A percentile compares a stretch with the other conserved stretches of the same genome.
phyloP scores from a whole-genome alignment of 2,329 filamentous ascomycete genomes.

The Exserohilum turcica region DNA sequence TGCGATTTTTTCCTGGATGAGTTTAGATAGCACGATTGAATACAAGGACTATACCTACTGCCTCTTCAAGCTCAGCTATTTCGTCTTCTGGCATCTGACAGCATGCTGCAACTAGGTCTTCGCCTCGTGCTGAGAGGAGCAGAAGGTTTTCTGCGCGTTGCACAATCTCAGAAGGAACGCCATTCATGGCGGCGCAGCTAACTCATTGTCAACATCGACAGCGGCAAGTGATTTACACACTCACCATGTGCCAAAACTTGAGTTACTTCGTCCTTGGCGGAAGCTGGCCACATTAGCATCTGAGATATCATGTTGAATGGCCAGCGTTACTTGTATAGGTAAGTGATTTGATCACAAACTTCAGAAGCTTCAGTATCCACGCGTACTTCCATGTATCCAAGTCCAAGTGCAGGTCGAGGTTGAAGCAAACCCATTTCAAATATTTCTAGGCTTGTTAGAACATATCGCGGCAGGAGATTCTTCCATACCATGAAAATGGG shows the following conservation, averaged over 20 bases:
- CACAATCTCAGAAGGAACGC: slow-evolving; percentile 73
- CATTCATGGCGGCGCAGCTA: slow-evolving; percentile 83
- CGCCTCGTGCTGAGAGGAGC: slow-evolving; percentile 69
- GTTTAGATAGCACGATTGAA: slow-evolving; percentile 11
- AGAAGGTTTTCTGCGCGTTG: slow-evolving; percentile 76
- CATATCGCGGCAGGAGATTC: not conserved
- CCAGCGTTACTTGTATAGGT: slow-evolving; percentile 67
- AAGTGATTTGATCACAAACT: slow-evolving; percentile 68
- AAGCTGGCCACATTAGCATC: slow-evolving; percentile 48
- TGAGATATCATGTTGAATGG: not conserved
- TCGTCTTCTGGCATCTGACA: slow-evolving; percentile 69
- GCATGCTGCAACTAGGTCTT: slow-evolving; percentile 77
- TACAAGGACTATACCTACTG: slow-evolving; percentile 53
- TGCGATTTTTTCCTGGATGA: slow-evolving; percentile 48
- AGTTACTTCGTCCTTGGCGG: slow-evolving; percentile 68
- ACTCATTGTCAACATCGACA: slow-evolving; percentile 1
- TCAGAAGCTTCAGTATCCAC: slow-evolving; percentile 59
- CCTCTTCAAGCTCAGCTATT: slow-evolving; percentile 67
- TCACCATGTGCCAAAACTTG: slow-evolving; percentile 79
- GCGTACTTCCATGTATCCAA: slow-evolving; percentile 75
- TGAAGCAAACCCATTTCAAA: slow-evolving; percentile 67
- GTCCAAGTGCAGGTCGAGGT: slow-evolving; percentile 57
- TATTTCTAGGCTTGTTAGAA: slow-evolving; percentile 59
- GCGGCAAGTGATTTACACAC: slow-evolving; percentile 1
- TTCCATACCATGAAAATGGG: slow-evolving; percentile 63